Percentiles rank a stretch among this genome's conserved stretches.
These are phyloP conservation scores for Trichoderma asperelloides DNA, from an alignment of 495 filamentous ascomycete genomes.

Conservation along the genomic window DNA sequence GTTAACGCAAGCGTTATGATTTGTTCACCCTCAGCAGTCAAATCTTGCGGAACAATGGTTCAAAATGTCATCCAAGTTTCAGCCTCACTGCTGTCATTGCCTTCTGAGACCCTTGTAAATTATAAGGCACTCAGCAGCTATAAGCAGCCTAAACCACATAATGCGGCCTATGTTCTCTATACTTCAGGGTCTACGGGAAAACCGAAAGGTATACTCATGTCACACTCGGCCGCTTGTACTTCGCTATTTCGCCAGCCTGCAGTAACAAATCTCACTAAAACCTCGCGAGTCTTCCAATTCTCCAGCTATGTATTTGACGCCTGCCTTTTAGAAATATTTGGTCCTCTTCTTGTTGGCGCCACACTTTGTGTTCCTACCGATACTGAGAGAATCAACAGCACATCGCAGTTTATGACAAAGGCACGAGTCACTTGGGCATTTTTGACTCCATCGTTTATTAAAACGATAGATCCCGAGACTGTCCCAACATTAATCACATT, in stretches of 20 bases:
- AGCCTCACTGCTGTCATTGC: neutral
- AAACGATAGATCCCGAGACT: neutral
- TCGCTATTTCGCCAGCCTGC: constrained; percentile 1
- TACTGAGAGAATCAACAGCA: constrained; percentile 6
- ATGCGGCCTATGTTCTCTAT: constrained; percentile 14
- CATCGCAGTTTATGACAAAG: constrained; percentile 17
- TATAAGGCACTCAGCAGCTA: neutral
- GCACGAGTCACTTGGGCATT: constrained; percentile 42
- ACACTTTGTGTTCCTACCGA: constrained; percentile 12
- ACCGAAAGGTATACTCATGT: neutral
- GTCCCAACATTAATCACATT: neutral
- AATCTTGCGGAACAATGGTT: neutral
- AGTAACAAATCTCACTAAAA: constrained; percentile 27
- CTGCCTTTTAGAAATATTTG: constrained; percentile 42
- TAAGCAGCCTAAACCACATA: constrained; percentile 19
- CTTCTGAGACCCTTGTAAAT: constrained; percentile 5
- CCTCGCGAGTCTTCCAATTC: constrained; percentile 39
- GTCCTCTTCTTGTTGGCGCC: constrained; percentile 30
- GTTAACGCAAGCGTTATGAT: neutral
- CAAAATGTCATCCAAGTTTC: neutral
- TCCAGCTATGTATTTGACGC: constrained; percentile 49
- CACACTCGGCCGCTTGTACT: neutral
- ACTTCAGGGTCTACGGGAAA: constrained; percentile 1
- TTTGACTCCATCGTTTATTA: constrained; percentile 4
- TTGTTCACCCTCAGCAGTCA: neutral